phyloP scores from a whole-genome alignment of 2,329 filamentous ascomycete genomes.

The Colletotrichum sp. region DNA sequence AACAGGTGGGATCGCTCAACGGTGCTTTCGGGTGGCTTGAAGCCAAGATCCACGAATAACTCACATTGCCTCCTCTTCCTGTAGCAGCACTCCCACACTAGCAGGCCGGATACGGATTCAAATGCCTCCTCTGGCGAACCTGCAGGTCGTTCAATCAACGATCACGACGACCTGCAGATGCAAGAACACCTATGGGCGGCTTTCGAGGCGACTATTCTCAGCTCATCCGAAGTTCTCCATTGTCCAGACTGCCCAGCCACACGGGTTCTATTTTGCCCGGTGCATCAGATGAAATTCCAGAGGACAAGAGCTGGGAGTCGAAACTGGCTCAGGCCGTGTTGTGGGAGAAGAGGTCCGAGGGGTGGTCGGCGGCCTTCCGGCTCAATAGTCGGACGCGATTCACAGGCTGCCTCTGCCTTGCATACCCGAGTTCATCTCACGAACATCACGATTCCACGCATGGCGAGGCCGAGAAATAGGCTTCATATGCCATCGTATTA shows the following conservation, averaged over 20 bases:
- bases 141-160: too few species aligned
- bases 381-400: not conserved
- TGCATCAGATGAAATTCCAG: conserved; percentile 1
- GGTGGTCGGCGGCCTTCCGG: not conserved
- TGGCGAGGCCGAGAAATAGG: not conserved
- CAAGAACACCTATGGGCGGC: not conserved
- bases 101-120: not conserved
- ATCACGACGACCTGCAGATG: not conserved
- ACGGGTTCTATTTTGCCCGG: not conserved
- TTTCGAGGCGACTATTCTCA: not conserved
- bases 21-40: not conserved
- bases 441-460: not conserved
- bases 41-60: not conserved
- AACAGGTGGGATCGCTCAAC: not conserved
- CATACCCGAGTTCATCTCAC: not conserved
- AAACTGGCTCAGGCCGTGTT: conserved; percentile 12
- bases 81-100: not conserved
- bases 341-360: not conserved
- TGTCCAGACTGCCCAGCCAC: conserved; percentile 2
- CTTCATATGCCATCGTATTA: conserved; percentile 8
- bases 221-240: not conserved
- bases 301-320: not conserved
- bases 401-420: not conserved
- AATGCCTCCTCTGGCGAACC: not conserved
- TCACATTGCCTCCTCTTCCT: not conserved